These are phyloP conservation scores for Myriangium duriaei DNA, from an alignment of 2,329 filamentous ascomycete species.

Conservation along the genomic window DNA sequence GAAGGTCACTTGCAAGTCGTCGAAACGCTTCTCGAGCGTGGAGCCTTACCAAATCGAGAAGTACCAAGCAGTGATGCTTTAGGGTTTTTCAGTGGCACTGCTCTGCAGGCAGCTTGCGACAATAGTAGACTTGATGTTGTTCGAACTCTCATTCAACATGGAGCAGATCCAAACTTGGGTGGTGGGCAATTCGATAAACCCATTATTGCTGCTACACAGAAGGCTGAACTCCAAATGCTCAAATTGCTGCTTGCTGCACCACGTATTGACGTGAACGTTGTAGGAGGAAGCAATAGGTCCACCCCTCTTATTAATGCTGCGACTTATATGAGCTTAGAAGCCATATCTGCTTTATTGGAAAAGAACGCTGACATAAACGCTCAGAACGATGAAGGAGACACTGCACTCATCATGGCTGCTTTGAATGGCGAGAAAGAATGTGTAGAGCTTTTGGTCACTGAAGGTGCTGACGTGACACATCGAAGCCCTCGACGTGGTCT, in stretches of 20 bases:
- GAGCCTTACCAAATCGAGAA: constrained; percentile 3
- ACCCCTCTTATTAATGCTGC: constrained; percentile 9
- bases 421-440: neutral
- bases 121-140: constrained; percentile 1
- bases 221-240: constrained; percentile 3
- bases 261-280: constrained; percentile 8
- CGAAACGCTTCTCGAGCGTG: constrained; percentile 2
- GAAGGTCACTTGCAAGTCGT: constrained; percentile 1
- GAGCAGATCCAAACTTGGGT: constrained; percentile 10
- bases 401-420: constrained; percentile 1
- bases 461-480: constrained; percentile 4
- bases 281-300: constrained; percentile 6
- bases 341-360: constrained; percentile 4
- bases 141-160: constrained; percentile 1
- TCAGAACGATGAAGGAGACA: neutral
- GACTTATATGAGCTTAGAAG: constrained; percentile 5
- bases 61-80: constrained; percentile 4
- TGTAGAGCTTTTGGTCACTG: neutral
- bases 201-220: constrained; percentile 9
- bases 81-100: constrained; percentile 7
- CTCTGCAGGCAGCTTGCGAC: constrained; percentile 11
- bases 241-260: constrained; percentile 4
- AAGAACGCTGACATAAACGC: constrained; percentile 8
- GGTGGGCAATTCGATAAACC: constrained; percentile 6
- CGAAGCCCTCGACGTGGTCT: neutral